Evolutionary conservation across 2,329 filamentous ascomycete species (phyloP), one percentile per base, ranked within the genome.

Genomic region (Taxawa tesnikishii): DNA sequence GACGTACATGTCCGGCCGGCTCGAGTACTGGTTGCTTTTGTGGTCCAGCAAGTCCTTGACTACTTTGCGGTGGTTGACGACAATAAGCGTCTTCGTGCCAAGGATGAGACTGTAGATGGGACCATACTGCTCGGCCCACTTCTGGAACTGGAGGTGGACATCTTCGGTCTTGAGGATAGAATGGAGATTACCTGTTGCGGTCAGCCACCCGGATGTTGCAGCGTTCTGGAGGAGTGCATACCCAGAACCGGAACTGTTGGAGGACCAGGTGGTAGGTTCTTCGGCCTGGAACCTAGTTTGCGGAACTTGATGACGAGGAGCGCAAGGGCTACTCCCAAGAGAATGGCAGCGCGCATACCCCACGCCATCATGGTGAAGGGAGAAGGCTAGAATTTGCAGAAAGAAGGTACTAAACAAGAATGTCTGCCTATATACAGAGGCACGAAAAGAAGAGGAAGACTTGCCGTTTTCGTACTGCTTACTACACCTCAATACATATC

Each of bases 241-340:
- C 32, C 61, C 4, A 65, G 47, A 15, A 65, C 27, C 1, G 61
- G 61, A 0, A 62, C 21, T 1, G 57, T 60, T 14, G 50, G 56
- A 10, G 57, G 61, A 2, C 60, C 60, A 34, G 49, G 45, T 10
- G 38, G 38, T 8, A 32, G 24, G 12, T 28, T 10, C 28, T 38
- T 35, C 10, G 32, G 25, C 16, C 32, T 33, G 6, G 13, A 16
- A 11, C 32, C 26, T 7, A 19, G 19, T n/a, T 23, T 23, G 8
- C 19, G 8, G 19, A 23, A 23, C 19, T 23, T 23, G 19, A 23
- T n/a, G 19, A 23, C n/a, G 8, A 23, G 19, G n/a, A 23, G 19
- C 8, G n/a, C 19, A n/a, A 23, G n/a, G 19, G 19, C 8, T 8
- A 23, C 19, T 8, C 8, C 19, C 19, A 23, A n/a, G n/a, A 23